Base-by-base conservation (phyloP, 2,329 filamentous ascomycete species). In the Ceratocystiopsis sp. region DNA sequence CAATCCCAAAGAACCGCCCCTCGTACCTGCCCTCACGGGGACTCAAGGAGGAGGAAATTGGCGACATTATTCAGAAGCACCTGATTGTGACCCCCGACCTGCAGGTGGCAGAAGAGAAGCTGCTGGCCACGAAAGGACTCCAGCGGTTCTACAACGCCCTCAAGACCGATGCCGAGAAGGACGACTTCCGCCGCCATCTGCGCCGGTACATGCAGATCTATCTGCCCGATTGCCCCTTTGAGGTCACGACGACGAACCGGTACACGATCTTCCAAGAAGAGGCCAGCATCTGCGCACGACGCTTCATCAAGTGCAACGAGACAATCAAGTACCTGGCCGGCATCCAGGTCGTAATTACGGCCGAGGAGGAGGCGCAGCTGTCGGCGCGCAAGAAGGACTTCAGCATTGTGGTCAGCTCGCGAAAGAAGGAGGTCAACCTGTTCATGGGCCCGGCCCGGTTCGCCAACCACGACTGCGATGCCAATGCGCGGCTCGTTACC, bases 401-500 rank as follows among this genome's bases (percentile, higher is more conserved):
- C 59, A 95, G 87, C 58, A 87, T 98, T 49, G 87, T 98, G 32
- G 83, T 95, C 55, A 94, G 87, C 48, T 89, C 85, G 51, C 74
- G 91, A 46, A 89, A 83, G 61, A 95, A 93, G 62, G 80, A 80
- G 47, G 82, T 87, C 29, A 93, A 84, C 42, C 66, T 98, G 37
- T 96, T 98, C 57, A 78, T 98, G 57, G 91, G 91, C 0, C 93
- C 91, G 9, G 91, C 91, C 33, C 78, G 91, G 41, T 96, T 98
- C 59, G 86, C 91, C 21, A 98, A 98, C 57, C 91, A 98, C 61
- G 91, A 98, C 59, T 98, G 91, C 62, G 73, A 82, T 51, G 85
- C 91, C 32, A 98, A 96, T 63, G 87, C 87, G 10, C 75, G 79
- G 55, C 71, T 98, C 38, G 80, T 84, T 52, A 95, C 85, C 34